Evolutionary conservation across 1,284 basidiomycete species (phyloP).

Genomic region (Stereum hirsutum): DNA sequence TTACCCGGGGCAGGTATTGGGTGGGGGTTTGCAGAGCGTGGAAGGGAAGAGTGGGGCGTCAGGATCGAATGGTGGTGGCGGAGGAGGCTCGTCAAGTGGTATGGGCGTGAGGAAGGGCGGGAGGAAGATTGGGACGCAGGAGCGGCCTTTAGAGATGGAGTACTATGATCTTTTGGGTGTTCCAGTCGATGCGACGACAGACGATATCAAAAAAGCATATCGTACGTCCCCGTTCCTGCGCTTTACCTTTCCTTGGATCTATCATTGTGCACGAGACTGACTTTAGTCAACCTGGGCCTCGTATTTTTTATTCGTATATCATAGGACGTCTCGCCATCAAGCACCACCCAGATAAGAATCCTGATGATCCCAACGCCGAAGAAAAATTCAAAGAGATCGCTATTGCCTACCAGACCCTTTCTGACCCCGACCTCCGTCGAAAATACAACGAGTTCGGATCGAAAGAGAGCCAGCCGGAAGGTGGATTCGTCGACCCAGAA

Average conservation of each 20-base stretch:
- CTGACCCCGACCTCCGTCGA: constrained; percentile 74
- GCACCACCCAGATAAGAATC: constrained; percentile 89
- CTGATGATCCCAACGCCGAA: constrained; percentile 85
- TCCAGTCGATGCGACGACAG: constrained; percentile 63
- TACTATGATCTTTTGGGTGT: constrained; percentile 86
- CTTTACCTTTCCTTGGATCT: neutral
- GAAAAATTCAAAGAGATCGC: constrained; percentile 87
- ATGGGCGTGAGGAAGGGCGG: constrained; percentile 29
- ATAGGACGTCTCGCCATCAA: constrained; percentile 89
- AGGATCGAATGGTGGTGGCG: too few species aligned
- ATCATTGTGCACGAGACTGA: neutral
- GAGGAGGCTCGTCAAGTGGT: constrained; percentile 15
- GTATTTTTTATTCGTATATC: constrained; percentile 1
- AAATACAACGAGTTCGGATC: constrained; percentile 94
- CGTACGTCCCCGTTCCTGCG: constrained; percentile 34
- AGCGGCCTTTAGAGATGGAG: constrained; percentile 80
- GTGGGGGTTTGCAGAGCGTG: constrained; percentile 8
- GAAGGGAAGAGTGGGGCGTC: too few species aligned
- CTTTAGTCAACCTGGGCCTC: too few species aligned
- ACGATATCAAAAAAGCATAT: constrained; percentile 96
- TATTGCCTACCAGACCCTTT: constrained; percentile 84
- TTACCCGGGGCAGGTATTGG: constrained; percentile 50
- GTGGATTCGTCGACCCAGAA: constrained; percentile 67
- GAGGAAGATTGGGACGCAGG: constrained; percentile 79
- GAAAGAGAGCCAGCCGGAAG: constrained; percentile 73